Percentiles rank a stretch among this genome's conserved stretches.
These are phyloP conservation scores for Talaromyces piceae DNA, from an alignment of 2,329 filamentous ascomycete species.

Conservation along the genomic window DNA sequence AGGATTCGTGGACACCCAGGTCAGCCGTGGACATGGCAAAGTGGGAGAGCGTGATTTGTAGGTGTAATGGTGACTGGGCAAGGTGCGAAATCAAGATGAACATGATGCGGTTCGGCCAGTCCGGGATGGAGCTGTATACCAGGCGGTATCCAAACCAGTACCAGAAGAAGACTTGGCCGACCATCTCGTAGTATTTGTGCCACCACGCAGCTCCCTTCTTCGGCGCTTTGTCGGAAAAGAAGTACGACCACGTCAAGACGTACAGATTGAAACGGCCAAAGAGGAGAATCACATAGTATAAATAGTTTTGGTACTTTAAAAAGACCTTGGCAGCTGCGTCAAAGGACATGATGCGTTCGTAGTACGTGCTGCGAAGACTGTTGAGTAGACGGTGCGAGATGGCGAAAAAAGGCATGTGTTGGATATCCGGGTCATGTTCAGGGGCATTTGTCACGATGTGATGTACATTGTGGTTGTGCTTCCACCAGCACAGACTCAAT, in stretches of 20 bases:
- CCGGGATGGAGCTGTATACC: slow-evolving; percentile 64
- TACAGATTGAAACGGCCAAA: slow-evolving; percentile 87
- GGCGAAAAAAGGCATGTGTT: slow-evolving; percentile 83
- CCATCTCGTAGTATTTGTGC: slow-evolving; percentile 74
- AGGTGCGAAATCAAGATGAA: slow-evolving; percentile 78
- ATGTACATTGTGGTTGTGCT: slow-evolving; percentile 90
- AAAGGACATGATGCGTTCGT: slow-evolving; percentile 71
- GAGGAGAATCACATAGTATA: slow-evolving; percentile 74
- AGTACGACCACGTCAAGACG: slow-evolving; percentile 68
- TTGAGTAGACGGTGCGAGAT: slow-evolving; percentile 73
- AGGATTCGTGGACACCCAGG: slow-evolving; percentile 74
- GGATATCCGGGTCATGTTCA: slow-evolving; percentile 93
- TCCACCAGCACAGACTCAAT: slow-evolving; percentile 93
- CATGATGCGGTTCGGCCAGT: slow-evolving; percentile 58
- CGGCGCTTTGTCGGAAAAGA: slow-evolving; percentile 62
- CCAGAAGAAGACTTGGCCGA: slow-evolving; percentile 76
- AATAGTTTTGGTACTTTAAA: slow-evolving; percentile 67
- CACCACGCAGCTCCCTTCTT: slow-evolving; percentile 71
- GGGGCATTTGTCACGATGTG: slow-evolving; percentile 93
- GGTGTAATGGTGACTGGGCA: slow-evolving; percentile 71
- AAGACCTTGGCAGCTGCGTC: slow-evolving; percentile 65
- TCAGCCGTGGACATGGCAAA: slow-evolving; percentile 91
- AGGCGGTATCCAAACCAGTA: slow-evolving; percentile 78
- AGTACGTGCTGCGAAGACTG: slow-evolving; percentile 70
- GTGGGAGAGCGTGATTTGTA: slow-evolving; percentile 86